Percentiles rank a stretch among this genome's conserved stretches.
Conservation (phyloP, 2,329 filamentous ascomycete genomes). For the Diplodia scrobiculata region DNA sequence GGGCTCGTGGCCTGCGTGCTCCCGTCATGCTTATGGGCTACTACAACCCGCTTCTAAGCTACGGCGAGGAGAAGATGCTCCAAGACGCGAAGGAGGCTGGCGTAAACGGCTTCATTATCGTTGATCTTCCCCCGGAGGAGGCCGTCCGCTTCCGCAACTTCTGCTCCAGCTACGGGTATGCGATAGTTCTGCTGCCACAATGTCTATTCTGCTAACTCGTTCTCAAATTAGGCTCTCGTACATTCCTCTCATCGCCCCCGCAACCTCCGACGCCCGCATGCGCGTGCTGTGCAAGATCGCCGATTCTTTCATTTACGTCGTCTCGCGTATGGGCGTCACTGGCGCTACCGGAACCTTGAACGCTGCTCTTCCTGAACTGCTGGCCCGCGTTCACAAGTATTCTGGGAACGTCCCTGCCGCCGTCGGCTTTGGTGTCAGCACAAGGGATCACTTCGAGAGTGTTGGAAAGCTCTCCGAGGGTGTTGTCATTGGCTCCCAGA, state of each 20-base stretch:
- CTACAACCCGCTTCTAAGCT: slow-evolving; percentile 93
- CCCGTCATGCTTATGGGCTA: slow-evolving; percentile 97
- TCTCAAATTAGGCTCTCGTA: slow-evolving; percentile 69
- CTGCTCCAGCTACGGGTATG: slow-evolving; percentile 74
- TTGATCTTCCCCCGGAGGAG: slow-evolving; percentile 94
- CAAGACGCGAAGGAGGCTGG: slow-evolving; percentile 80
- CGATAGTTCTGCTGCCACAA: slow-evolving; percentile 29
- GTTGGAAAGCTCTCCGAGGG: slow-evolving; percentile 84
- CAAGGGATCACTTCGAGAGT: slow-evolving; percentile 85
- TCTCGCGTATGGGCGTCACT: slow-evolving; percentile 95
- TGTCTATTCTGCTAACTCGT: background rate
- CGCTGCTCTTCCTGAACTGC: slow-evolving; percentile 75
- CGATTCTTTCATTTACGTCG: slow-evolving; percentile 98
- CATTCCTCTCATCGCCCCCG: slow-evolving; percentile 92
- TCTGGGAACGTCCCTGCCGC: slow-evolving; percentile 88
- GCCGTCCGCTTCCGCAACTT: slow-evolving; percentile 86
- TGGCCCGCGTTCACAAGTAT: slow-evolving; percentile 85
- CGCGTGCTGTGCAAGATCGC: slow-evolving; percentile 93
- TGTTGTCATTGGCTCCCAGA: slow-evolving; percentile 95
- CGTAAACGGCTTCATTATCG: slow-evolving; percentile 95
- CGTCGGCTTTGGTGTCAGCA: slow-evolving; percentile 95
- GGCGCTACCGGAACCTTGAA: slow-evolving; percentile 84
- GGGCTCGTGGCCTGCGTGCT: slow-evolving; percentile 72
- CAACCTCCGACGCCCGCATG: slow-evolving; percentile 91
- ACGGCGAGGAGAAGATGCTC: slow-evolving; percentile 88